A percentile compares a stretch with the other conserved stretches of the same genome.
These are phyloP conservation scores for Taphrina flavorubra DNA, from an alignment of 1,139 yeast species.

Conservation along the genomic window DNA sequence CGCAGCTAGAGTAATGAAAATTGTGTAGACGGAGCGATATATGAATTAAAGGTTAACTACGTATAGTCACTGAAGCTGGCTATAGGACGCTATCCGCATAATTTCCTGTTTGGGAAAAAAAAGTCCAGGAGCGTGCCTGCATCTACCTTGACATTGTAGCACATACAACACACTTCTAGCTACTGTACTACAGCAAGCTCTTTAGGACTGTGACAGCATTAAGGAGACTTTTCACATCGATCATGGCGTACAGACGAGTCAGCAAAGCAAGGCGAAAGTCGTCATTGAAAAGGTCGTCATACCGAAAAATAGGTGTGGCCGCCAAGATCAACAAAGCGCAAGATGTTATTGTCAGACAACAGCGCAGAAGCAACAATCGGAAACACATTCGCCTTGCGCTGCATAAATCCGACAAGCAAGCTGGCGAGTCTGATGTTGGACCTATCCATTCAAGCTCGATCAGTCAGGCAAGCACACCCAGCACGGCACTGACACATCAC, in stretches of 20 bases:
- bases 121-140: background rate
- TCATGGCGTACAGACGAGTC: constrained; percentile 9
- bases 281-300: background rate
- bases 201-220: background rate
- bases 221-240: background rate
- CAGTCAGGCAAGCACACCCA: constrained; percentile 3
- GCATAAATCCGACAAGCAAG: background rate
- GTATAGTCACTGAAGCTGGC: too few relatives aligned
- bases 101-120: background rate
- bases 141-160: background rate
- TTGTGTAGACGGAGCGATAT: too few relatives aligned
- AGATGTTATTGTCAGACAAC: background rate
- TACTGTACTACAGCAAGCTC: too few relatives aligned
- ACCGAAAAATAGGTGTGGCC: background rate
- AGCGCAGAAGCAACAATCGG: constrained; percentile 4
- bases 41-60: too few relatives aligned
- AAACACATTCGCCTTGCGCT: background rate
- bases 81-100: background rate
- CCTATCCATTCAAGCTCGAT: background rate
- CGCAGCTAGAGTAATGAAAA: too few relatives aligned
- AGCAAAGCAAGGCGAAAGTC: constrained; percentile 13
- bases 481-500: background rate
- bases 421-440: background rate
- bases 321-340: background rate
- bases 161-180: background rate